Base-by-base conservation (phyloP, 2,329 filamentous ascomycete species). In the Diaporthe batatas region DNA sequence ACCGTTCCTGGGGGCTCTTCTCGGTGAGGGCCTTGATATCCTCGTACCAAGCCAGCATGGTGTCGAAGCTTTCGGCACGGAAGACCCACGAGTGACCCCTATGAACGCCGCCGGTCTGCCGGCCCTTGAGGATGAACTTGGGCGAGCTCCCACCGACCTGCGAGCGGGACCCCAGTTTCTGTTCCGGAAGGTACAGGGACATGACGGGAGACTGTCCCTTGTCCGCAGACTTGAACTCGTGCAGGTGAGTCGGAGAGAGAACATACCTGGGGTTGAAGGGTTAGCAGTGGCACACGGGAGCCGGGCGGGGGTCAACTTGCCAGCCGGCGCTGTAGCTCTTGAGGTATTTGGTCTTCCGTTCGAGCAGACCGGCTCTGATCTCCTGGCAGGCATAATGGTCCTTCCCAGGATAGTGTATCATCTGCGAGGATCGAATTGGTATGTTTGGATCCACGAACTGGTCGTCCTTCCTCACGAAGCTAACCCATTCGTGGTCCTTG, bases 211-310 rank as follows among this genome's bases (percentile, higher is more conserved):
- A 92, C 82, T 96, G 94, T 73, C 90, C 93, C 81, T 96, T 95
- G 83, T 98, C 96, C 76, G 95, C 94, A n/a, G 95, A 98, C 82
- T 98, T 98, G 89, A 98, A 99, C 83, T 99, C 96, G 84, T 99
- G 96, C 29, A 99, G 89, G 83, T 99, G 96, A 71, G 96, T 98
- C 21, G 96, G 94, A 77, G 96, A 98, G 77, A 99, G 86, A 62
- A 98, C 95, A 82, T 98, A 98, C 94, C 94, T 96, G 77, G 11
- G 7, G 2, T 21, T 21, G 16, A 42, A 44, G 25, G n/a, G 11
- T 39, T 42, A 34, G 68, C 55, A 42, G 62, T 39, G 44, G 21
- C 23, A 1, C 5, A 36, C 1, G 10, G 53, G 44, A 21, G 32
- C 44, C 53, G 18, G 57, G 47, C 7, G 54, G 54, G 57, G n/a